These are phyloP conservation scores for Drosera spatulata DNA, from an alignment of 179 eudicot genomes.

Conservation along the genomic window DNA sequence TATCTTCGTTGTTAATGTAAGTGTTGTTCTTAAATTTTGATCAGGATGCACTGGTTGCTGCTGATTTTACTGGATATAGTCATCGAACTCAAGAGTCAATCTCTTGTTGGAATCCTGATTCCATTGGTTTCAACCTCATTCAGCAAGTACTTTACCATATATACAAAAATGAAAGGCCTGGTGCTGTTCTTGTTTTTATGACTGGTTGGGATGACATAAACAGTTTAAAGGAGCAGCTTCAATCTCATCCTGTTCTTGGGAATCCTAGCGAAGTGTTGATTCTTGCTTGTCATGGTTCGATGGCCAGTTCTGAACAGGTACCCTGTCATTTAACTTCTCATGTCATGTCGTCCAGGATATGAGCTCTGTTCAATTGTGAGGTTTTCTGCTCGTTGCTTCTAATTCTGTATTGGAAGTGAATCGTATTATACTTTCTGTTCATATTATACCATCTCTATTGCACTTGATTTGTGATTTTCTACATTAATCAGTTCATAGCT, in stretches of 20 bases:
- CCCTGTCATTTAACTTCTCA: too few relatives aligned
- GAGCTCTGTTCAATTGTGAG: too few relatives aligned
- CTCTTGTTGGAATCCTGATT: slow-evolving; percentile 95
- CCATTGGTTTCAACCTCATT: slow-evolving; percentile 73
- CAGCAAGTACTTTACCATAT: slow-evolving; percentile 59
- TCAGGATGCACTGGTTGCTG: slow-evolving; percentile 71
- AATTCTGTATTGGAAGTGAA: too few relatives aligned
- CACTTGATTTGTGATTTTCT: too few relatives aligned
- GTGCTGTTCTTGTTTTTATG: slow-evolving; percentile 82
- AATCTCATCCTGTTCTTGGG: slow-evolving; percentile 53
- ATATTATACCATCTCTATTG: too few relatives aligned
- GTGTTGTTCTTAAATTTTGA: slow-evolving; percentile 1
- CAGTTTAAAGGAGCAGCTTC: slow-evolving; percentile 75
- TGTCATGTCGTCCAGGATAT: too few relatives aligned
- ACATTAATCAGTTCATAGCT: too few relatives aligned
- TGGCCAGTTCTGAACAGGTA: slow-evolving; percentile 95
- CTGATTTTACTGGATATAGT: slow-evolving; percentile 57
- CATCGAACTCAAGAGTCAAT: slow-evolving; percentile 60
- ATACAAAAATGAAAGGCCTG: slow-evolving; percentile 66
- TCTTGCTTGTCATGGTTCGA: slow-evolving; percentile 94
- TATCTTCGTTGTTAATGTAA: slow-evolving; percentile 6
- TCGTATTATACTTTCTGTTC: too few relatives aligned
- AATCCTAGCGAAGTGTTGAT: slow-evolving; percentile 58
- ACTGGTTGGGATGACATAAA: slow-evolving; percentile 98
- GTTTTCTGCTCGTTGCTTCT: too few relatives aligned